A percentile compares a stretch with the other conserved stretches of the same genome.
phyloP scores from a whole-genome alignment of 129 eudicot genomes.

The sunflower (Helianthus annuus) region DNA sequence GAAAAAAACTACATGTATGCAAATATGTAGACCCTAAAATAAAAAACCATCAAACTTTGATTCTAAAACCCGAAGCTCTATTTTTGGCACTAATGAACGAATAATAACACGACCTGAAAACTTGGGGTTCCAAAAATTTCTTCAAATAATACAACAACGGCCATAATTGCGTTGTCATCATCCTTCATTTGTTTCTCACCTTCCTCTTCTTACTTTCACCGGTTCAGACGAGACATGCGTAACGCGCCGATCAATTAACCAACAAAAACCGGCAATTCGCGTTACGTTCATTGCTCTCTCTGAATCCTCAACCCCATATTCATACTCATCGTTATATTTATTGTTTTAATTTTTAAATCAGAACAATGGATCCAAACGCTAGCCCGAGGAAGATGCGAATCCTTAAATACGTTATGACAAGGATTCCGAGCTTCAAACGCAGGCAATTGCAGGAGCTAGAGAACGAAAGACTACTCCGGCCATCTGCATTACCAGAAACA shows the following conservation, averaged over 20 bases:
- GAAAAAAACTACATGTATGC: no score
- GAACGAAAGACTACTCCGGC: constrained; percentile 23
- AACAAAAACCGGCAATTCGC: not conserved
- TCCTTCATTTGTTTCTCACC: constrained; percentile 21
- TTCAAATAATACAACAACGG: constrained; percentile 24
- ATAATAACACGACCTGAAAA: constrained; percentile 23
- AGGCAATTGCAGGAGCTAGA: constrained; percentile 38
- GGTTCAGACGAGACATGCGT: constrained; percentile 36
- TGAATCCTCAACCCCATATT: constrained; percentile 5
- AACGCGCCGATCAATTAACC: constrained; percentile 21
- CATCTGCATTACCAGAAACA: constrained; percentile 42
- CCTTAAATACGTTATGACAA: constrained; percentile 69
- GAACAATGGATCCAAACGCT: constrained; percentile 35
- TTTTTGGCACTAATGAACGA: constrained; percentile 16
- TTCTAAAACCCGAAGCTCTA: not conserved
- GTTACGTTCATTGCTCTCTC: constrained; percentile 41
- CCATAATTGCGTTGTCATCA: constrained; percentile 35
- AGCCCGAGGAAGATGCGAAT: constrained; percentile 65
- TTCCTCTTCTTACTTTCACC: constrained; percentile 14
- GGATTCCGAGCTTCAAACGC: constrained; percentile 54
- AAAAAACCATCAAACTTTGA: not conserved
- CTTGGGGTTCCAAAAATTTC: constrained; percentile 16
- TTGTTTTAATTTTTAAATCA: not conserved
- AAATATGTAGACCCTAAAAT: no score
- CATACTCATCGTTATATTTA: no score